Conservation (phyloP, 305 asterid genomes). For the Fraxinus velutina region DNA sequence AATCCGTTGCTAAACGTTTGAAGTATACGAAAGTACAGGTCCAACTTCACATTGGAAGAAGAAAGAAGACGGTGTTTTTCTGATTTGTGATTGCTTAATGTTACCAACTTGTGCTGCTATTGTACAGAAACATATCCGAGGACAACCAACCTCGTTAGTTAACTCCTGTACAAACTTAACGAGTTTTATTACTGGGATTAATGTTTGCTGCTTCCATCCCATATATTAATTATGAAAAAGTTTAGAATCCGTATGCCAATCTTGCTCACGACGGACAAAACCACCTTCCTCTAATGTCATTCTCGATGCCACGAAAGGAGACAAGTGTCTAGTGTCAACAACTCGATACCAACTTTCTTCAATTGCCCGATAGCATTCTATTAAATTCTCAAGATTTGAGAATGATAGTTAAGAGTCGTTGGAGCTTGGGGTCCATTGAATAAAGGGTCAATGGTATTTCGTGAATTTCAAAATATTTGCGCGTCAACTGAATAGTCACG, state of each 20-base stretch:
- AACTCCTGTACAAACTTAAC: background rate
- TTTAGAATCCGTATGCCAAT: background rate
- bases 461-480: background rate
- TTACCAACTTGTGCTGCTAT: constrained; percentile 7
- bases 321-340: background rate
- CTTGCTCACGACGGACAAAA: background rate
- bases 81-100: background rate
- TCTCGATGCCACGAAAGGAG: background rate
- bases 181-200: background rate
- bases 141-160: background rate
- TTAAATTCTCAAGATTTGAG: background rate
- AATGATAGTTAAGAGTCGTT: background rate
- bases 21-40: constrained; percentile 3
- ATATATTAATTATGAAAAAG: background rate
- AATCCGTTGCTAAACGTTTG: constrained; percentile 7
- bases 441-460: background rate
- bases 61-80: background rate
- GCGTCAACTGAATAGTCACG: background rate
- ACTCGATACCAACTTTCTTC: background rate
- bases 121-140: constrained; percentile 1
- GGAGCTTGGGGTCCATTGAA: background rate
- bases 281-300: background rate
- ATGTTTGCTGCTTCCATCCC: background rate
- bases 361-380: background rate
- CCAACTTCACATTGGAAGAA: background rate